A percentile compares a stretch with the other conserved stretches of the same genome.
Evolutionary conservation across 2,329 filamentous ascomycete genomes (phyloP).

Genomic region (Calonectria hongkongensis): DNA sequence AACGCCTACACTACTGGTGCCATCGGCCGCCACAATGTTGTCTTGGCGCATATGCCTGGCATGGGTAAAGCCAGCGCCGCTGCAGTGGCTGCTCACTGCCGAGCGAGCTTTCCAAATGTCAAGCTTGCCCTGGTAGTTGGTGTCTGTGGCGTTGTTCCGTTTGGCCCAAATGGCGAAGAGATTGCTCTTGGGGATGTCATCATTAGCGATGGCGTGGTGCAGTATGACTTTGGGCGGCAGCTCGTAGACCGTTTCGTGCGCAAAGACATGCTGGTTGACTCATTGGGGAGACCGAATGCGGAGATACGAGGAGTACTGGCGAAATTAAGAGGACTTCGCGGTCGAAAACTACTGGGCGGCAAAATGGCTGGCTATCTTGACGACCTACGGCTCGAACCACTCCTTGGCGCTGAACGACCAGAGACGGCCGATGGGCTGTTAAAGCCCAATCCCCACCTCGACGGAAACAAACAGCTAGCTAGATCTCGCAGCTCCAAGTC

Average conservation of each 20-base stretch:
- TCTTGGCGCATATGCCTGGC: conserved; percentile 15
- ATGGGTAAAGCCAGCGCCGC: conserved; percentile 24
- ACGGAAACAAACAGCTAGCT: too few species aligned
- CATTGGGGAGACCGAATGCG: conserved; percentile 43
- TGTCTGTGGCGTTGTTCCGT: conserved; percentile 46
- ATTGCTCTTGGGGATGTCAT: conserved; percentile 54
- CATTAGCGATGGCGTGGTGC: conserved; percentile 53
- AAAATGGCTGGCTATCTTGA: neutral
- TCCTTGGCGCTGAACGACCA: too few species aligned
- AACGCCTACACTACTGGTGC: conserved; percentile 2
- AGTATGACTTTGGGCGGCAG: conserved; percentile 57
- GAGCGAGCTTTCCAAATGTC: conserved; percentile 10
- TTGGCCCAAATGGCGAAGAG: conserved; percentile 36
- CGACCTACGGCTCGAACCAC: neutral
- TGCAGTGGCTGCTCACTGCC: neutral
- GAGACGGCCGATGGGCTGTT: too few species aligned
- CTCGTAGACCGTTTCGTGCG: conserved; percentile 45
- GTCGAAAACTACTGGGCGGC: conserved; percentile 27
- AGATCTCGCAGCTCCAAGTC: too few species aligned
- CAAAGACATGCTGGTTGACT: conserved; percentile 50
- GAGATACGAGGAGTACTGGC: conserved; percentile 50
- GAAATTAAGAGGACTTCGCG: conserved; percentile 44
- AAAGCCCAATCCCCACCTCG: too few species aligned
- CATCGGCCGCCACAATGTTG: conserved; percentile 23
- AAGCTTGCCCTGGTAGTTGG: conserved; percentile 26